Conservation (phyloP, 139 green algal species). For the Diplosphaera chodatii region DNA sequence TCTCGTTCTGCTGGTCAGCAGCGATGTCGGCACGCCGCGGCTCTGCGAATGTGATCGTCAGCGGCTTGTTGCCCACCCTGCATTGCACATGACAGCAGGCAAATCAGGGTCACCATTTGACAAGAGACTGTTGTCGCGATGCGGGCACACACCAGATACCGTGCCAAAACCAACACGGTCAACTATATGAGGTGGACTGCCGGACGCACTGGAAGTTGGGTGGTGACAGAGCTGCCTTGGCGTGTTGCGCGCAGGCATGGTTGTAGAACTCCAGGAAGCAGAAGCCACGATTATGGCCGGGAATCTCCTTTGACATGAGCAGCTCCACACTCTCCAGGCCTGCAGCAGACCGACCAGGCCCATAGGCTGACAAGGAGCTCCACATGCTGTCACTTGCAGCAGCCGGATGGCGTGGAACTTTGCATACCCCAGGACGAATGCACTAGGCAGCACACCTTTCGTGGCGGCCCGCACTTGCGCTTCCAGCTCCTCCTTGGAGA, state of each 20-base stretch:
- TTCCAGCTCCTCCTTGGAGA: conserved; percentile 45
- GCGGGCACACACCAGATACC: no score
- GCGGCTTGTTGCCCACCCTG: conserved; percentile 37
- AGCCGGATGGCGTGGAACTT: no score
- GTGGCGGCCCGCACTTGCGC: conserved; percentile 13
- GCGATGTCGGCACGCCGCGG: conserved; percentile 34
- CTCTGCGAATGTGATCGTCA: conserved; percentile 76
- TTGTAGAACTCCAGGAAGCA: conserved; percentile 90
- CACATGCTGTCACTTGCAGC: no score
- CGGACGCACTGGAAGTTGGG: conserved; percentile 57
- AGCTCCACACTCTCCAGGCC: conserved; percentile 58
- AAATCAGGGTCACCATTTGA: no score
- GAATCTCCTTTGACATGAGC: conserved; percentile 50
- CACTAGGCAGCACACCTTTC: no score
- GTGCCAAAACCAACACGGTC: no score
- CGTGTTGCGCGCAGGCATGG: conserved; percentile 60
- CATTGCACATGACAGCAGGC: no score
- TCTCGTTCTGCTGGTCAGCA: conserved; percentile 12
- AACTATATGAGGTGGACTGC: no score
- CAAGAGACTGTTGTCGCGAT: no score
- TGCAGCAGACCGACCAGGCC: no score
- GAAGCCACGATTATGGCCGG: conserved; percentile 73
- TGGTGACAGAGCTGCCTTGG: conserved; percentile 47
- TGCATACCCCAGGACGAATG: no score
- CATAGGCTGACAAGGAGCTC: no score